Base-by-base conservation (phyloP, 768 basidiomycete species). In the Neoboletus magnificus region DNA sequence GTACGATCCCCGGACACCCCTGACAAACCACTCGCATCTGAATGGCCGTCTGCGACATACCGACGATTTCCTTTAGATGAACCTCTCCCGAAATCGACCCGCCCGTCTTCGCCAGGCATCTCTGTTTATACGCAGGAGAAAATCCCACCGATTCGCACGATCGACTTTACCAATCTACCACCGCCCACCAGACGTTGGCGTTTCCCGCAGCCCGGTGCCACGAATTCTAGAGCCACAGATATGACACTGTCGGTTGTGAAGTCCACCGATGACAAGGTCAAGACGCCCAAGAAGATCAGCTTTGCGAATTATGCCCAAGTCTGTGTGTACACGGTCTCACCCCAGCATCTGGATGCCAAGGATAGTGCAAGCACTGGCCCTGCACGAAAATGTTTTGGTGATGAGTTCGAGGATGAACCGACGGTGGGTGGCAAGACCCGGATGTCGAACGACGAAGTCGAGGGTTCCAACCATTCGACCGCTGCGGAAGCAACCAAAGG, bases 141-240 rank as follows among this genome's bases (percentile, higher is more conserved):
- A 20, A 22, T 27, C 15, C 29, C 39, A 11, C 50, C 62, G 6
- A 51, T 62, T 16, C 64, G 61, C 23, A 55, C 57, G 37, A 71
- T 72, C 53, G 71, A 70, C 54, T 71, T 72, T 50, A 69, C 69
- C 22, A 59, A 60, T 29, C 44, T 57, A 5, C 58, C 64, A 4
- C 50, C 58, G 11, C 50, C 52, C 3, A 51, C 25, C 32, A 53
- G 56, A 47, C 62, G 59, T 18, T 39, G 37, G 25, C 61, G 59
- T n/a, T 55, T 65, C 35, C 57, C 52, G 27, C 50, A 20, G 10
- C 4, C 49, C 1, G 23, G 48, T 2, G 10, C 1, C 27, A 30
- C 54, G 37, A 59, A 52, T 33, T 29, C 49, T n/a, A 15, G 27
- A 33, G 48, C 53, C 8, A 23, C 44, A 1, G 18, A n/a, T 22